A percentile compares a stretch with the other conserved stretches of the same genome.
phyloP scores from a whole-genome alignment of 768 basidiomycete genomes.

The Rhizopogon rudus region DNA sequence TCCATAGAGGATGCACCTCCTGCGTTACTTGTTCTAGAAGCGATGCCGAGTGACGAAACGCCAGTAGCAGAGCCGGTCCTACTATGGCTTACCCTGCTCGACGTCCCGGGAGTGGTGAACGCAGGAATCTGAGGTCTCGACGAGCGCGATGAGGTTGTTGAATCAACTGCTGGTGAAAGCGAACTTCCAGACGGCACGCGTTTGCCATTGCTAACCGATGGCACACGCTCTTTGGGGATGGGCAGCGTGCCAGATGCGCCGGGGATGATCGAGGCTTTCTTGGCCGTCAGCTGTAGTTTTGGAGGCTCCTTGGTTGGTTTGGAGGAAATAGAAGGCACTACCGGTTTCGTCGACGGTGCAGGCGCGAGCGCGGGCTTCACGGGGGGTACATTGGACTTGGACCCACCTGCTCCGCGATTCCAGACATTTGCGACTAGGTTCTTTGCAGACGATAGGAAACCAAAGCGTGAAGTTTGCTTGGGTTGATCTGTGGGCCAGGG shows the following conservation, averaged over 20 bases:
- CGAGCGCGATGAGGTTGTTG: conserved; percentile 11
- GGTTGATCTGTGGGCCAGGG: conserved; percentile 29
- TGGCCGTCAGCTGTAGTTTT: conserved; percentile 9
- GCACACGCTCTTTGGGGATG: not conserved
- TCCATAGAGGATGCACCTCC: conserved; percentile 23
- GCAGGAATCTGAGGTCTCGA: conserved; percentile 18
- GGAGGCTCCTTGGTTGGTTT: conserved; percentile 6
- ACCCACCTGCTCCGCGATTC: conserved; percentile 45
- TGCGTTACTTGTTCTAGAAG: conserved; percentile 20
- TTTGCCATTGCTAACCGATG: conserved; percentile 10
- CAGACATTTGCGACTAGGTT: conserved; percentile 69
- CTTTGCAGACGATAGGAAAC: conserved; percentile 67
- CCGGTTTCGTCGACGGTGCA: conserved; percentile 1
- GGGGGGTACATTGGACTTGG: conserved; percentile 23
- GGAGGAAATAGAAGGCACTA: not conserved
- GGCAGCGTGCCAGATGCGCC: conserved; percentile 19
- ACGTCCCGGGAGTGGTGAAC: conserved; percentile 11
- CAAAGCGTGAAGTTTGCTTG: conserved; percentile 48
- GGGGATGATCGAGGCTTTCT: conserved; percentile 15
- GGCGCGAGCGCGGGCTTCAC: conserved; percentile 19
- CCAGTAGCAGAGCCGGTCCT: conserved; percentile 15
- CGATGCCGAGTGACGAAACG: conserved; percentile 36
- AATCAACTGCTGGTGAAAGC: conserved; percentile 8
- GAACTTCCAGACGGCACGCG: conserved; percentile 14
- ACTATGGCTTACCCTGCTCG: conserved; percentile 10